Conservation (phyloP, 2,329 filamentous ascomycete genomes). For the Trichoderma breve region DNA sequence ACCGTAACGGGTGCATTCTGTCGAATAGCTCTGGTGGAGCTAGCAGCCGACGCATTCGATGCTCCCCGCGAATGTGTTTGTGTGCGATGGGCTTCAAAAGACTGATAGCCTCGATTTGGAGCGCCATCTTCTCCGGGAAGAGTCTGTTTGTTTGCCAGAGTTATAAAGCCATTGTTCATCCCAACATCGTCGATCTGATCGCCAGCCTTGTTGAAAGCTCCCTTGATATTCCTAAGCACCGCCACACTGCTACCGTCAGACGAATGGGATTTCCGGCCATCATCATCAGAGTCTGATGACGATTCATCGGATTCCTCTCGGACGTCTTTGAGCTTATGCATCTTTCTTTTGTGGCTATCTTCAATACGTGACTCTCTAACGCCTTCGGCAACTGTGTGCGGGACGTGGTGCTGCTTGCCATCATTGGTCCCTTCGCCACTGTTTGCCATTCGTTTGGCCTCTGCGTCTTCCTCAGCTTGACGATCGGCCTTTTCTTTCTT, state of each 20-base stretch:
- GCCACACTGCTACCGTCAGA: slow-evolving; percentile 27
- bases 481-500: slow-evolving; percentile 51
- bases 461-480: slow-evolving; percentile 48
- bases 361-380: slow-evolving; percentile 40
- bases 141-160: background rate
- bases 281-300: background rate
- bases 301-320: slow-evolving; percentile 12
- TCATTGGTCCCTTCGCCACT: slow-evolving; percentile 48
- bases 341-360: background rate
- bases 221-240: slow-evolving; percentile 48
- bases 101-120: slow-evolving; percentile 27
- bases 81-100: slow-evolving; percentile 33
- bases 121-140: slow-evolving; percentile 25
- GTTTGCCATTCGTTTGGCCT: slow-evolving; percentile 51
- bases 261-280: background rate
- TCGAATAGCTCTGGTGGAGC: slow-evolving; percentile 33
- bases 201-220: slow-evolving; percentile 44
- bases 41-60: slow-evolving; percentile 40
- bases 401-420: slow-evolving; percentile 53
- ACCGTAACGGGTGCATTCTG: background rate
- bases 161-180: slow-evolving; percentile 54
- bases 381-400: slow-evolving; percentile 49
- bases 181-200: slow-evolving; percentile 54
- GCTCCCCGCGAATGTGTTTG: slow-evolving; percentile 36
- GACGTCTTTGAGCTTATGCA: background rate